A percentile compares a stretch with the other conserved stretches of the same genome.
These are phyloP conservation scores for Rachicladosporium sp. DNA, from an alignment of 2,329 filamentous ascomycete genomes.

Conservation along the genomic window DNA sequence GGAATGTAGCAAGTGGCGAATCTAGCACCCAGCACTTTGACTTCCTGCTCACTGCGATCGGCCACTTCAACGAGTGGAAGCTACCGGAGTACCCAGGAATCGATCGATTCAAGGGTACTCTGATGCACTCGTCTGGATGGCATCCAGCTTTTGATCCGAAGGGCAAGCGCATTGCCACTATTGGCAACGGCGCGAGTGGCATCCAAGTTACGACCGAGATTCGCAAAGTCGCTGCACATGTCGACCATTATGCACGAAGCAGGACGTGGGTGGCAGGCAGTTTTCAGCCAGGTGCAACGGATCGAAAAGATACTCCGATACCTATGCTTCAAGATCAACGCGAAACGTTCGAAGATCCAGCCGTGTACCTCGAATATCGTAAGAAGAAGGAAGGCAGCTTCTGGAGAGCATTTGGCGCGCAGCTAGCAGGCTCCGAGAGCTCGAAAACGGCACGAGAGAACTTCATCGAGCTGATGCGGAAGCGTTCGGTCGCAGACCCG, in stretches of 20 bases:
- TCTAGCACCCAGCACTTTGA: constrained; percentile 38
- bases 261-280: constrained; percentile 56
- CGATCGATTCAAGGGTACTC: constrained; percentile 21
- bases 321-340: constrained; percentile 41
- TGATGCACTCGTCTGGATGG: constrained; percentile 26
- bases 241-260: constrained; percentile 55
- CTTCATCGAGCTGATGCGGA: constrained; percentile 29
- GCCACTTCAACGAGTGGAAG: constrained; percentile 54
- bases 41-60: constrained; percentile 51
- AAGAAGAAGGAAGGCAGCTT: constrained; percentile 41
- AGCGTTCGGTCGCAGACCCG: constrained; percentile 22
- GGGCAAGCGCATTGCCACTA: constrained; percentile 23
- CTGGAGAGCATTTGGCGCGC: constrained; percentile 39
- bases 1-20: constrained; percentile 19
- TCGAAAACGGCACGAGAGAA: constrained; percentile 22
- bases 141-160: constrained; percentile 19
- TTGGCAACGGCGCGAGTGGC: constrained; percentile 27
- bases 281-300: constrained; percentile 37
- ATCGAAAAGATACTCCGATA: constrained; percentile 44
- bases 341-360: constrained; percentile 47
- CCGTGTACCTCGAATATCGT: constrained; percentile 42
- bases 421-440: constrained; percentile 27
- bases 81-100: constrained; percentile 44
- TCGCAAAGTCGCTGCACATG: constrained; percentile 32
- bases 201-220: constrained; percentile 34